Evolutionary conservation across 129 eudicot species (phyloP), one percentile per base, ranked within the genome.

Genomic region (Sambucus nigra): DNA sequence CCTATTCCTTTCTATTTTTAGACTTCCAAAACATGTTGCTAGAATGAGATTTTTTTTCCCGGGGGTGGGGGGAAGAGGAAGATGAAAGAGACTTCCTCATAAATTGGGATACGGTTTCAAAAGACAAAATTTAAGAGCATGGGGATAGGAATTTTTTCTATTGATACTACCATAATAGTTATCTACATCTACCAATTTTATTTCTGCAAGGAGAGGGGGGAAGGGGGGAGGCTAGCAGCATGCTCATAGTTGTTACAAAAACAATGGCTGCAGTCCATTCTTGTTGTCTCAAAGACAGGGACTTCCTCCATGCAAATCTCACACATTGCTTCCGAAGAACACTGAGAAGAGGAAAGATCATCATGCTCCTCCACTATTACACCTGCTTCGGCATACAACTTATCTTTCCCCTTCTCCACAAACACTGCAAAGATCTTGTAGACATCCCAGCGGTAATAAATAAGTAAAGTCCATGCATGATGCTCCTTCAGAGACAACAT

Each of bases 271-370:
- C 56, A 51, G 11, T 51, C 56, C 56, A 51, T 51, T 51, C 38
- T 25, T 25, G 56, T 26, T 25, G 56, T 26, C 39, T 51, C 35
- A 51, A 11, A 5, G 2, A 1, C 17, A 14, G 56, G 56, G 21
- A 51, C 38, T 11, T 51, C 56, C 38, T 51, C 56, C 56, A 51
- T 51, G 28, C 56, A 51, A 6, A 51, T 51, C 2, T 51, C 35
- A 26, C 56, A 51, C 56, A 7, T 51, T 51, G 23, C 56, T 24
- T 25, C 17, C 14, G 31, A 24, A 12, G 10, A 14, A 26, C 29
- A 51, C 35, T 26, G 19, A 25, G 21, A n/a, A 2, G 13, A n/a
- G 14, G 35, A 14, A 25, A 51, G 38, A 51, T 5, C 20, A 11
- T 51, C 56, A 24, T 24, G 54, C 15, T 21, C 54, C 56, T 51